Evolutionary conservation across 805 yeast species (phyloP).

Genomic region (Lachancea thermotolerans): DNA sequence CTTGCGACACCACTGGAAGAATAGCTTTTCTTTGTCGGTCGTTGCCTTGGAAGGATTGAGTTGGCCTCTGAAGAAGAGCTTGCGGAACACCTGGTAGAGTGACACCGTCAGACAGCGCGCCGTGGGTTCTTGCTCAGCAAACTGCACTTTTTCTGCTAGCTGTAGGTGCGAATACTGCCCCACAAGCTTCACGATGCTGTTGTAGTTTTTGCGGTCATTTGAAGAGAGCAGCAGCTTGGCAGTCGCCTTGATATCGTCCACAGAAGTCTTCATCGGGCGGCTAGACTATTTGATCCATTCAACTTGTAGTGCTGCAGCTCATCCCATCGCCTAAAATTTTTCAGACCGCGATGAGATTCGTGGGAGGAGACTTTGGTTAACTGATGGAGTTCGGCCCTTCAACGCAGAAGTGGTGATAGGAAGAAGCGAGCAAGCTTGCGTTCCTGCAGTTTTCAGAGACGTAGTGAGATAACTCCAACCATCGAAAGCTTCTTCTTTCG

Average conservation of each 20-base stretch:
- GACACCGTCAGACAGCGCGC: slow-evolving; percentile 27
- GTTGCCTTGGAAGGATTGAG: slow-evolving; percentile 17
- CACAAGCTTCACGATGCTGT: slow-evolving; percentile 26
- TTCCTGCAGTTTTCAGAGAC: too few species aligned
- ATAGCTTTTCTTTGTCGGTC: slow-evolving; percentile 41
- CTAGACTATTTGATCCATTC: too few species aligned
- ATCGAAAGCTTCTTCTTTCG: too few species aligned
- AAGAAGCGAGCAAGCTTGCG: too few species aligned
- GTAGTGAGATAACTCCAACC: too few species aligned
- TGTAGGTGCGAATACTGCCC: slow-evolving; percentile 16
- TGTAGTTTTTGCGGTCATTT: slow-evolving; percentile 28
- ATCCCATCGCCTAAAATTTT: slow-evolving; percentile 4
- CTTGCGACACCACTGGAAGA: slow-evolving; percentile 58
- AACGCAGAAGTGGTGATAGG: too few species aligned
- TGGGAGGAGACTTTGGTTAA: background rate
- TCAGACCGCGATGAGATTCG: background rate
- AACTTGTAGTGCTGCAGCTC: background rate
- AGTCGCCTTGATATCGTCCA: slow-evolving; percentile 23
- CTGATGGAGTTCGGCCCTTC: too few species aligned
- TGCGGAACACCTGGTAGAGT: slow-evolving; percentile 28
- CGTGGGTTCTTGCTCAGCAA: slow-evolving; percentile 14
- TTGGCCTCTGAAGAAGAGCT: slow-evolving; percentile 29
- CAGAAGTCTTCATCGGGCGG: slow-evolving; percentile 5
- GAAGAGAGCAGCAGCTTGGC: slow-evolving; percentile 24
- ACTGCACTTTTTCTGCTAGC: slow-evolving; percentile 6